Evolutionary conservation across 2,329 filamentous ascomycete genomes (phyloP).

Genomic region (Penicillium hordei): DNA sequence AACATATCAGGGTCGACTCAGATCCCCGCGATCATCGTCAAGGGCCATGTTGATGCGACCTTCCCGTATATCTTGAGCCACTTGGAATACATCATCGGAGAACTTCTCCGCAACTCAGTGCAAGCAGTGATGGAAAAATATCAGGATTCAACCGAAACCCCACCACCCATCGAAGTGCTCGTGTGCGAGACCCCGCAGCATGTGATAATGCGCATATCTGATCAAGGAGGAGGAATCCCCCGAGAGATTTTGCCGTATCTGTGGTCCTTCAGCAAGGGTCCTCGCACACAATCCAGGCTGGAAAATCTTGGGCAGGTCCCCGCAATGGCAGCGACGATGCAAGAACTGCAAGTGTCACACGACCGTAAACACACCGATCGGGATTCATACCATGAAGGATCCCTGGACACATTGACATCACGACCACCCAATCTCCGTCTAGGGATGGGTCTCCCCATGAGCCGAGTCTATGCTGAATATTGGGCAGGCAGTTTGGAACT

Average conservation of each 20-base stretch:
- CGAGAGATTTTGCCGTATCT: conserved; percentile 81
- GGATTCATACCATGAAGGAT: conserved; percentile 56
- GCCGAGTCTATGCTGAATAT: conserved; percentile 93
- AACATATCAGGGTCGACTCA: conserved; percentile 70
- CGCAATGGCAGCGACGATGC: conserved; percentile 87
- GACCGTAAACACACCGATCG: conserved; percentile 34
- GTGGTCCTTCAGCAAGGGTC: conserved; percentile 96
- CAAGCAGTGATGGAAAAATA: conserved; percentile 84
- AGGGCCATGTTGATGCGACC: conserved; percentile 82
- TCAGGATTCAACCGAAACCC: conserved; percentile 48
- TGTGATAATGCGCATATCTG: conserved; percentile 93
- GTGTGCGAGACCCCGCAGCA: conserved; percentile 93
- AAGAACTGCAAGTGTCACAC: conserved; percentile 66
- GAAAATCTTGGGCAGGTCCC: conserved; percentile 84
- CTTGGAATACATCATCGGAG: conserved; percentile 94
- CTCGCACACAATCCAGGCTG: conserved; percentile 72
- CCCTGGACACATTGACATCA: conserved; percentile 75
- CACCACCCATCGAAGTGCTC: conserved; percentile 87
- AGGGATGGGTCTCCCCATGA: conserved; percentile 91
- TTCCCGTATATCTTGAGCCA: conserved; percentile 97
- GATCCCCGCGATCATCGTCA: conserved; percentile 78
- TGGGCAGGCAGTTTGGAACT: conserved; percentile 92
- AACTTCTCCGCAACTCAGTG: conserved; percentile 90
- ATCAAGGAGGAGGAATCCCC: conserved; percentile 89
- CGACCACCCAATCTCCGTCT: conserved; percentile 82